Base-by-base conservation (phyloP, 2,329 filamentous ascomycete genomes). In the Exophiala sp. region DNA sequence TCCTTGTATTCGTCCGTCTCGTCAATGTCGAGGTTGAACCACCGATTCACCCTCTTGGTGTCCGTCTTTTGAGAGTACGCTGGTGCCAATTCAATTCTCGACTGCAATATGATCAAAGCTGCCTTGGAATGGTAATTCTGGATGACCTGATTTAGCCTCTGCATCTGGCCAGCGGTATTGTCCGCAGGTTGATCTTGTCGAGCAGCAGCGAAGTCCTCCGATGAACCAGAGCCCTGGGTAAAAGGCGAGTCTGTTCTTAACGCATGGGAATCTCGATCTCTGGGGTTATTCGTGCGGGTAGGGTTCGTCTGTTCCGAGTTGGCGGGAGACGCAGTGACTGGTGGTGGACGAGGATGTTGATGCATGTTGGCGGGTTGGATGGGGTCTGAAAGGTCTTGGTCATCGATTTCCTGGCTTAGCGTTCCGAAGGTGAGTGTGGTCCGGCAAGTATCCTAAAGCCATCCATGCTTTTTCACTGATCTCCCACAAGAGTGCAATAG, bases 21-120 rank as follows among this genome's bases (percentile, higher is more conserved):
- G 64, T 95, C 88, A 41, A 96, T 86, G 62, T 96, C 88, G 63
- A 96, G 85, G 76, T 96, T 95, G 73, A 96, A 99, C 94, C 97
- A 66, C 83, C 89, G 90, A 68, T 94, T 95, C 47, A 87, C 79
- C 70, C 86, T 87, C 59, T 82, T 82, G 60, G 63, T 71, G 38
- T 82, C 78, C 16, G 82, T 78, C 58, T 79, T 79, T 63, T 78
- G 80, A 24, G 71, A 79, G 66, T 76, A 80, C 33, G 74, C 68
- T 68, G 81, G 72, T 66, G 85, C 73, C 7, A 95, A 79, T 50
- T 84, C 83, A 59, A 91, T 85, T 62, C 92, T 82, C 8, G 91
- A 88, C 61, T 91, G 88, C 34, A 95, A 76, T 50, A 97, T 86
- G 46, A 94, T 82, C 47, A 94, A 81, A 36, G 91, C 89, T 34